Evolutionary conservation across 108 stramenopile species (phyloP), one percentile per base, ranked within the genome.

Genomic region (Asterionellopsis glacialis): DNA sequence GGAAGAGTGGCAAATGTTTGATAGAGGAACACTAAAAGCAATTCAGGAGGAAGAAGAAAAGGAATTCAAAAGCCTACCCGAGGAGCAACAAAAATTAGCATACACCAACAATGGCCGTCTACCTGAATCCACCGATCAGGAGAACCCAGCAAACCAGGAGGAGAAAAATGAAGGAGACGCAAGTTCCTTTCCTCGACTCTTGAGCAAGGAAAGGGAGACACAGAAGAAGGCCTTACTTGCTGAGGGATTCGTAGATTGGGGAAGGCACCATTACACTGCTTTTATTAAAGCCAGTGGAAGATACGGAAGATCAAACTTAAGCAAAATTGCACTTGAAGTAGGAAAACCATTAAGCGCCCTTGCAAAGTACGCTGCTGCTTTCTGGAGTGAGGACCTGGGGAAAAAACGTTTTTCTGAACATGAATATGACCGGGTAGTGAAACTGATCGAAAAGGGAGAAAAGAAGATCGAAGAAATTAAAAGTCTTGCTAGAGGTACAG

Each of bases 1-100:
- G 84, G 96, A 97, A 61, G 97, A 98, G 59, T 97, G 94, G 91
- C 96, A 96, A 67, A 95, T 96, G 89, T 97, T 79, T 59, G 87
- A 95, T 60, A 73, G 81, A 38, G 83, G 70, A 40, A 69, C 90
- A 16, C 63, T 96, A 51, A 58, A 82, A 28, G 85, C 77, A 47
- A 77, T 95, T 52, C 91, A 93, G 62, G 89, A 92, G 53, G 69
- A 86, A 50, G 91, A 93, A 59, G 88, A 93, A 59, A 54, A 57
- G 24, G 84, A 82, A 22, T 93, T 89, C 52, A 68, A 69, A 16
- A 72, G 49, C 39, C 64, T 87, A 21, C 88, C 88, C 22, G 79
- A 83, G 57, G 89, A 91, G 25, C 54, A 56, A 16, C 73, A 80
- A 48, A 76, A 77, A 27, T 24, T 61, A 16, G 76, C 71, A 45